Base-by-base conservation (phyloP, 192 early-diverging fungal genomes). In the Entomortierella lignicola region DNA sequence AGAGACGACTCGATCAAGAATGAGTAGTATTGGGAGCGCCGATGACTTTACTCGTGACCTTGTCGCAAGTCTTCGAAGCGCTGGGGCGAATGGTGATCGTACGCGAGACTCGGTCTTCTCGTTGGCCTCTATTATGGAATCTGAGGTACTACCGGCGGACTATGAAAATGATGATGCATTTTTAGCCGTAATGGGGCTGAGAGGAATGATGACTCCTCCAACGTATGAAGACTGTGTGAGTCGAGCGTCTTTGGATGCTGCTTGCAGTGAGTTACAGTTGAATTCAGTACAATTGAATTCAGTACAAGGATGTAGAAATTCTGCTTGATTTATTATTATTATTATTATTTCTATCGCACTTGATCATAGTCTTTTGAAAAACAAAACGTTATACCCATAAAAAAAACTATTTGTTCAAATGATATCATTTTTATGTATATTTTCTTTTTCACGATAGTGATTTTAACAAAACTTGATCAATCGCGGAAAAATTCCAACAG, bases 151-250 rank as follows among this genome's bases (percentile, higher is more conserved):
- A 47, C 0, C 52, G 8, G 60, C 31, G 1, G 60, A 71, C 13
- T 61, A 18, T 25, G 60, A 55, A 15, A 54, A 60, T 32, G 60
- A 62, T 15, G 30, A 44, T 20, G 30, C 13, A 1, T 55, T 44
- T 41, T 43, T 32, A 11, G 11, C 69, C 0, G 30, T 61, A 7
- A 32, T 71, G 60, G 53, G 67, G 1, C 21, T 42, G 7, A 25
- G 25, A 26, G 12, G n/a, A 8, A 6, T n/a, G 6, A 71, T 41
- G 21, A 55, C 41, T 13, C 69, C 52, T 23, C 69, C 69, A 25
- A 21, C 8, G 1, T 71, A 71, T 13, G 69, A 71, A 32, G 60
- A 62, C 0, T 55, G 51, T 10, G 6, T 34, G 7, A 52, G 42
- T 23, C 37, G 27, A 21, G 13, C 42, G n/a, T 39, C 55, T 8